Base-by-base conservation (phyloP, 2,329 filamentous ascomycete genomes). In the Sarocladium brachiariae region DNA sequence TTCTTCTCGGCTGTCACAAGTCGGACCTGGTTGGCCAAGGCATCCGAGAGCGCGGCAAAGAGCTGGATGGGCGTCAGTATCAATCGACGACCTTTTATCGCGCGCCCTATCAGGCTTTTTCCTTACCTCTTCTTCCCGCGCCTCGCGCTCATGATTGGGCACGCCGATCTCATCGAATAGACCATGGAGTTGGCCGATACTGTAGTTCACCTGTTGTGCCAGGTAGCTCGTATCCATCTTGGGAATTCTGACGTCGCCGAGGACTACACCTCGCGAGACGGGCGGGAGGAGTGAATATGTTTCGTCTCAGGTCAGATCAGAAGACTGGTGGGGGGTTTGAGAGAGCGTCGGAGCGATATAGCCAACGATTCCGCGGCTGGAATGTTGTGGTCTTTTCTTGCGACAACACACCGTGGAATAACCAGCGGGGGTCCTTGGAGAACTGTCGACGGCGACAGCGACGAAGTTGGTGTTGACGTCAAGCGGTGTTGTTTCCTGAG, bases 121-220 rank as follows among this genome's bases (percentile, higher is more conserved):
- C 54, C 78, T 63, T 73, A 95, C 91, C 83, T 96, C 89, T 65
- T 88, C 81, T 66, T 97, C 92, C 61, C 93, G 80, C 47, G 81
- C 78, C 65, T 97, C 90, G 63, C 93, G 87, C 68, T 97, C 93
- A 82, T 96, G 90, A 62, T 75, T 83, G 24, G 92, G 82, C n/a
- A 99, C 87, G 53, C 93, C 93, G 63, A 99, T 99, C 65, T 99
- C 92, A 67, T 99, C 93, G 63, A 96, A 99, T 52, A 97, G 80
- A 57, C 87, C 87, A 70, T 97, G 92, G 54, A 99, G 80, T 70
- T 96, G 90, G 68, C 82, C 83, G 65, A 97, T 90, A 64, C 96
- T 96, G 62, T 81, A 89, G 59, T 89, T 93, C 71, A 99, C 89
- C 80, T 97, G 93, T 68, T 95, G 89, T 60, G 89, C 87, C 65